Evolutionary conservation across 371 early-diverging fungal genomes (phyloP).

Genomic region (Capniomyces stellatus): DNA sequence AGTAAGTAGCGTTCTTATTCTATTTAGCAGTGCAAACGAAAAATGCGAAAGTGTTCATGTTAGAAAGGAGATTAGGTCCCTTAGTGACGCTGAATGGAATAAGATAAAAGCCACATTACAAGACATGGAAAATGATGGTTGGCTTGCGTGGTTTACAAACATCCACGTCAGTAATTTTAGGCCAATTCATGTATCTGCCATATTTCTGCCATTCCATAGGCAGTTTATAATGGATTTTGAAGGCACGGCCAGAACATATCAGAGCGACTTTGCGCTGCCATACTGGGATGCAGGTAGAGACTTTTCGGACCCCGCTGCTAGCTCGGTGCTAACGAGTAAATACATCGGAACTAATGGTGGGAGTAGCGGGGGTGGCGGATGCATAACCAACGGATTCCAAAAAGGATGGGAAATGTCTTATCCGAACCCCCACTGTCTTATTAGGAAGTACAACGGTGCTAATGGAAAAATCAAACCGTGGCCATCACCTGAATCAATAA

Average conservation of each 20-base stretch:
- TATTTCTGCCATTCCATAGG: constrained; percentile 26
- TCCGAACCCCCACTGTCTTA: constrained; percentile 22
- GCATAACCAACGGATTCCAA: constrained; percentile 18
- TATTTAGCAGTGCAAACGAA: too few species aligned
- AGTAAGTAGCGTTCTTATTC: too few species aligned
- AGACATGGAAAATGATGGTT: constrained; percentile 19
- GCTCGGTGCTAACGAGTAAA: constrained; percentile 9
- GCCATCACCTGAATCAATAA: constrained; percentile 20
- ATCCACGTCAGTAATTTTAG: constrained; percentile 13
- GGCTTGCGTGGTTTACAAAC: constrained; percentile 12
- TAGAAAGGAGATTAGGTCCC: too few species aligned
- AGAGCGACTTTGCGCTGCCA: constrained; percentile 25
- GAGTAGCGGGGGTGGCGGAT: constrained; percentile 1
- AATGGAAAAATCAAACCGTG: constrained; percentile 9
- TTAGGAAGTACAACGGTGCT: constrained; percentile 15
- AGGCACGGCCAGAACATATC: constrained; percentile 14
- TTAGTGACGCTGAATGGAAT: too few species aligned
- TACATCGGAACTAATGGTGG: constrained; percentile 17
- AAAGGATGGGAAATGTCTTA: constrained; percentile 11
- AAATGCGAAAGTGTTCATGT: too few species aligned
- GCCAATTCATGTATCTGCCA: constrained; percentile 11
- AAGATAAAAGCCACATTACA: constrained; percentile 8
- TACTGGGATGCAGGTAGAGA: constrained; percentile 27
- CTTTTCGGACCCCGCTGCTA: constrained; percentile 8
- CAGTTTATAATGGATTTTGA: constrained; percentile 23